These are phyloP conservation scores for Bathelium albidoporum DNA, from an alignment of 495 filamentous ascomycete genomes.

Conservation along the genomic window DNA sequence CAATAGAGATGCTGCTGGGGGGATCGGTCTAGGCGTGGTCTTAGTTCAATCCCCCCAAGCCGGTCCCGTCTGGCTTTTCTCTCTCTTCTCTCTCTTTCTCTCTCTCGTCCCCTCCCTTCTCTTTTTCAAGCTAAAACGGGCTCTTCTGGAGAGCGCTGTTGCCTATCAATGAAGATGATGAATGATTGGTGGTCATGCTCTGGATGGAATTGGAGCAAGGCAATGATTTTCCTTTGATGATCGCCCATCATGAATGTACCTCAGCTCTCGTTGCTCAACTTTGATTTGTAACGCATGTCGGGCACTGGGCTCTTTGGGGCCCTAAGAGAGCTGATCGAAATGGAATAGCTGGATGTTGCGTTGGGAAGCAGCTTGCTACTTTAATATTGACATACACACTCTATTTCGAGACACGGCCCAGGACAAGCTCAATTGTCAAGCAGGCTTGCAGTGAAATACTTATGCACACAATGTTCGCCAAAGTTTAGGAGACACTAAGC, in stretches of 20 bases:
- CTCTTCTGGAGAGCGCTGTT: not conserved
- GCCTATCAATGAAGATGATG: not conserved
- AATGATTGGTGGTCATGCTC: not conserved
- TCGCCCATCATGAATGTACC: not conserved
- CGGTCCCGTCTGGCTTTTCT: too few species aligned
- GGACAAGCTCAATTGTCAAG: too few species aligned
- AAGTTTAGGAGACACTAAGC: too few species aligned
- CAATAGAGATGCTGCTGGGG: slow-evolving; percentile 65
- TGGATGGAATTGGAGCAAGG: not conserved
- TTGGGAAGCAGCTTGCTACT: too few species aligned
- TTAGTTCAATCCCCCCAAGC: not conserved
- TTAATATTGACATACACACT: too few species aligned
- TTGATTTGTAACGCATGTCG: not conserved
- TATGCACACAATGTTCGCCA: too few species aligned
- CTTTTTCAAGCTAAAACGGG: not conserved
- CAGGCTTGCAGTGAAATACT: too few species aligned
- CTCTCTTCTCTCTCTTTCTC: too few species aligned
- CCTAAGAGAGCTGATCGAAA: not conserved
- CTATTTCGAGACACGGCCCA: too few species aligned
- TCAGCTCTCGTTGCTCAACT: not conserved
- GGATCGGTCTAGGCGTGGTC: slow-evolving; percentile 5
- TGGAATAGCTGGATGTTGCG: too few species aligned
- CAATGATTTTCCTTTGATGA: not conserved
- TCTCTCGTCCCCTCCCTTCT: not conserved
- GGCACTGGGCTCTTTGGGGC: not conserved